Percentiles rank a stretch among this genome's conserved stretches.
Conservation (phyloP, 139 green algal species). For the Spirogloea muscicola region DNA sequence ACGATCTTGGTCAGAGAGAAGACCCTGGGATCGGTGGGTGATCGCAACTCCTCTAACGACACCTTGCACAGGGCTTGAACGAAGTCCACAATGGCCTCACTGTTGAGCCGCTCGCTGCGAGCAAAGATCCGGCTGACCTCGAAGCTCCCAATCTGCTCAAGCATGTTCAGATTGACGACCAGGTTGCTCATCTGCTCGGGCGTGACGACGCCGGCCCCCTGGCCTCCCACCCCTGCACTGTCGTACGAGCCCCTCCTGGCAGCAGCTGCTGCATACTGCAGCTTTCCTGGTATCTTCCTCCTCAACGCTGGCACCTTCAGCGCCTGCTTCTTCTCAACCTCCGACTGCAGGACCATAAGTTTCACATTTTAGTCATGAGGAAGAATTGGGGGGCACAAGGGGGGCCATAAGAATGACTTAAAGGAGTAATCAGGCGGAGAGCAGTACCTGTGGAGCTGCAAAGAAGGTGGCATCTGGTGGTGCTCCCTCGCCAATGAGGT, state of each 20-base stretch:
- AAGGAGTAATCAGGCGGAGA: no score
- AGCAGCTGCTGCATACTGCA: conserved; percentile 11
- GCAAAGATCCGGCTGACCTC: conserved; percentile 61
- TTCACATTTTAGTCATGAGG: no score
- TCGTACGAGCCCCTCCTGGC: conserved; percentile 37
- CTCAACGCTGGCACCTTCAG: not conserved
- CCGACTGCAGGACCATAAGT: no score
- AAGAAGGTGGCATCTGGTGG: conserved; percentile 84
- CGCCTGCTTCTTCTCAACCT: not conserved
- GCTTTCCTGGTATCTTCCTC: conserved; percentile 9
- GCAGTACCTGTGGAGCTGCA: conserved; percentile 17
- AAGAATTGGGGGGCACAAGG: no score
- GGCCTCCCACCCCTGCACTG: conserved; percentile 30
- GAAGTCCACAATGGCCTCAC: conserved; percentile 88
- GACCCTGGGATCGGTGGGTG: conserved; percentile 66
- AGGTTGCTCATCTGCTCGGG: conserved; percentile 36
- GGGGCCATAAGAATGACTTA: no score
- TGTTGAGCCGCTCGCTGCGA: conserved; percentile 61
- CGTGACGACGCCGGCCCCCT: conserved; percentile 23
- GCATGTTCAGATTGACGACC: conserved; percentile 34
- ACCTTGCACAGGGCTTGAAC: conserved; percentile 72
- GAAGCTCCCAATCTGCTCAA: conserved; percentile 44
- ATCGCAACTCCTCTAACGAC: conserved; percentile 68
- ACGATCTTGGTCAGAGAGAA: conserved; percentile 94
- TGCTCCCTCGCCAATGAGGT: conserved; percentile 78